Conservation (phyloP, 2,329 filamentous ascomycete species). For the Penicillium sp. region DNA sequence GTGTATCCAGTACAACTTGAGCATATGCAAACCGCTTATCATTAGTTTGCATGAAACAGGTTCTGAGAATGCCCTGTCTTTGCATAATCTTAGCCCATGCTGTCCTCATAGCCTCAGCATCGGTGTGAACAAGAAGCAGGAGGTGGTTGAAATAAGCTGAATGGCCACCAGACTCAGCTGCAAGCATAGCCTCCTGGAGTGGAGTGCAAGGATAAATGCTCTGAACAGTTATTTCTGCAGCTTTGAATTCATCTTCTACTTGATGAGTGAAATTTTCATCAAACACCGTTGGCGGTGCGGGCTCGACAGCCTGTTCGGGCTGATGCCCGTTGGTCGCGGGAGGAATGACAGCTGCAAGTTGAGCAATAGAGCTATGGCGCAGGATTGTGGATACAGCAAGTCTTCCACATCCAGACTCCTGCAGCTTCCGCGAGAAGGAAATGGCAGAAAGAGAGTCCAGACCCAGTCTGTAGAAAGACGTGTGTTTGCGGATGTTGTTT, state of each 20-base stretch:
- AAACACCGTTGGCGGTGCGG: conserved; percentile 13
- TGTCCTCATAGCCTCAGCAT: conserved; percentile 50
- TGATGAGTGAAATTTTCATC: conserved; percentile 29
- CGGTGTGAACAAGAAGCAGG: conserved; percentile 57
- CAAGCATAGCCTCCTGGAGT: conserved; percentile 84
- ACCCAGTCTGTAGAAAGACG: conserved; percentile 74
- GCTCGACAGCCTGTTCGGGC: neutral
- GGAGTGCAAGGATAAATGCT: conserved; percentile 77
- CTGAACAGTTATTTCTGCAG: conserved; percentile 42
- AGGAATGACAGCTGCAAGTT: conserved; percentile 48
- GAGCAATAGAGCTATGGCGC: conserved; percentile 64
- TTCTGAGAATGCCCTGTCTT: conserved; percentile 75
- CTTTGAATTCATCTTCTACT: conserved; percentile 35
- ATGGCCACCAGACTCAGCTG: conserved; percentile 48
- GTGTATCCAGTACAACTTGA: conserved; percentile 64
- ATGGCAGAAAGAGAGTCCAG: conserved; percentile 84
- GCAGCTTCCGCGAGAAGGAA: conserved; percentile 59
- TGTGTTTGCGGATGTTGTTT: conserved; percentile 57
- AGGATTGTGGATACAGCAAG: conserved; percentile 68
- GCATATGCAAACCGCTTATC: conserved; percentile 62
- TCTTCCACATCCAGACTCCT: conserved; percentile 44
- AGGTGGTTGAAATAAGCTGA: conserved; percentile 71
- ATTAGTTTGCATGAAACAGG: conserved; percentile 68
- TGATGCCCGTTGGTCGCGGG: conserved; percentile 6
- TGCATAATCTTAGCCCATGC: conserved; percentile 63